Base-by-base conservation (phyloP, 2,329 filamentous ascomycete genomes). In the Cytospora paraplurivora region DNA sequence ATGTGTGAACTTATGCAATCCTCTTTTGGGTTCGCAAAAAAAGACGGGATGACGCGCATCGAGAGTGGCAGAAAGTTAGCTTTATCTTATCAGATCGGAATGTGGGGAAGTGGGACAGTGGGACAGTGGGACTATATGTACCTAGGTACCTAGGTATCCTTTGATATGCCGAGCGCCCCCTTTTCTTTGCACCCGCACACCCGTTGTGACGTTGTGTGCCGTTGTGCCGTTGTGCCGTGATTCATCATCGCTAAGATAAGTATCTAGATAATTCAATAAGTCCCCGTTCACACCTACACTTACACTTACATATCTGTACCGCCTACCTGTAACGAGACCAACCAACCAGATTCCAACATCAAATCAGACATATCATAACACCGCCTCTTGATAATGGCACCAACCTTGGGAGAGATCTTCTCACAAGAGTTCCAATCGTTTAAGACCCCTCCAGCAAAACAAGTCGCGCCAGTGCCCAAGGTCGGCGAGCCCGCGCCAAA, bases 401-500 rank as follows among this genome's bases (percentile, higher is more conserved):
- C 58, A 10, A 61, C 58, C 1, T 41, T 61, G 47, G 37, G 27
- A 21, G n/a, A 61, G 27, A n/a, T 61, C 32, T 61, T 61, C 51
- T 54, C 58, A 47, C 55, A 65, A 50, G 65, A 66, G 19, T 32
- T 66, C 51, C 53, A 62, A n/a, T 62, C 62, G 11, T 57, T 65
- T 56, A 66, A 65, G 21, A 62, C 65, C 21, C 65, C 65, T 53
- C 59, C 65, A 35, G 37, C 72, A 64, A 81, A 79, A 66, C 72
- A 81, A 3, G 73, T 83, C 49, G 76, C 78, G 6, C 73, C 80
- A 1, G 69, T 77, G 12, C 87, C 86, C 11, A 72, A 78, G 59
- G 76, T 86, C 35, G 86, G 85, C 66, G 73, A 79, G 38, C 77
- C 79, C 66, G 87, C 87, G 1, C 88, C 88, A 1, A 78, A 77